Evolutionary conservation across 306 rosid species (phyloP), one percentile per base, ranked within the genome.

Genomic region (Cicer bijugum): DNA sequence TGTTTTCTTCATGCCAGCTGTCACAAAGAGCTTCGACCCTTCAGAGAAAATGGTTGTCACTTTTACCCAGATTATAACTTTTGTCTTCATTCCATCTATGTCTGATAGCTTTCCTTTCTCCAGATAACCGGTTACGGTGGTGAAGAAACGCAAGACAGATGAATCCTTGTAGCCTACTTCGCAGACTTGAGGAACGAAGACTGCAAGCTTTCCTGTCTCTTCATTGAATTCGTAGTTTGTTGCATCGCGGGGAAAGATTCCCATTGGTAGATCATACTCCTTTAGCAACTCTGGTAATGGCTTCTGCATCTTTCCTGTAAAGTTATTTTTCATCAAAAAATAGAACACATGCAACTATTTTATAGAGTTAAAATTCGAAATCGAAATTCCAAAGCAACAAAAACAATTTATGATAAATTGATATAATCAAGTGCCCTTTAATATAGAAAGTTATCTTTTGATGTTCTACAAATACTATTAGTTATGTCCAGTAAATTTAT

Each of bases 101-200:
- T 94, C 97, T 8, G 83, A 82, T 12, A 94, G 85, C 91, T 85
- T 94, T 45, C 97, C 97, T 52, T 87, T 94, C 90, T 87, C 97
- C 74, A 94, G 67, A 75, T 82, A 82, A 8, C 95, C 91, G 8
- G 86, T 85, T 23, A 94, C 91, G 0, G 78, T 72, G 47, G 92
- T 94, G 77, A 78, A 80, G 70, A 94, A 94, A 6, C 99, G 97
- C 67, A 91, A 42, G 1, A 94, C 96, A 0, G 99, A 86, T n/a
- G 93, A 88, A 82, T 94, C 99, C 78, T 76, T 91, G 82, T 91
- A 94, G 75, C 95, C 91, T 33, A 94, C 96, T 77, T 94, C 99
- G 56, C 95, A 88, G 9, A 84, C 14, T 39, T 80, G 56, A 5
- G 92, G 95, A 35, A 94, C 73, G 74, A 75, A 76, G 35, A 94